phyloP scores from a whole-genome alignment of 108 stramenopile species.

The Ochromonas danica region DNA sequence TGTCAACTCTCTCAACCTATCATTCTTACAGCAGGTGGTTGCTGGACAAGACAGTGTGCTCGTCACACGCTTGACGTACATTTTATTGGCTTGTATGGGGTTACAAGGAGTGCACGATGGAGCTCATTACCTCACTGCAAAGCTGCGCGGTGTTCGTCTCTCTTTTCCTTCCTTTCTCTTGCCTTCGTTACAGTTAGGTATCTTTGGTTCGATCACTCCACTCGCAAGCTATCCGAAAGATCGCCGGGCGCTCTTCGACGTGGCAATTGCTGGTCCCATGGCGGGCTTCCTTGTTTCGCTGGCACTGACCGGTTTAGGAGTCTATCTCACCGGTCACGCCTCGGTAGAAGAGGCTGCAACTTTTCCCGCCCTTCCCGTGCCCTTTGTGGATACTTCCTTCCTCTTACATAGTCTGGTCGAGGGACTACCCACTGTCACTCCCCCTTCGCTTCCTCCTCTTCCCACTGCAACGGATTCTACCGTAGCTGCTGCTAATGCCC shows the following conservation, averaged over 20 bases:
- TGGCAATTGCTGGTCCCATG: conserved; percentile 28
- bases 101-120: neutral
- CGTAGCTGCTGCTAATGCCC: neutral
- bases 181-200: neutral
- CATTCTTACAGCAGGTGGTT: neutral
- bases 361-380: neutral
- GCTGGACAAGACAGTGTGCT: neutral
- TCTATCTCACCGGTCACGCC: neutral
- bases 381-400: neutral
- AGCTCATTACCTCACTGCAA: neutral
- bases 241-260: neutral
- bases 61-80: neutral
- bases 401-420: neutral
- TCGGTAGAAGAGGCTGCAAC: neutral
- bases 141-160: neutral
- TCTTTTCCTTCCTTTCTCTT: neutral
- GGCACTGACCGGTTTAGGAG: neutral
- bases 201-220: neutral
- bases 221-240: neutral
- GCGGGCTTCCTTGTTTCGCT: neutral
- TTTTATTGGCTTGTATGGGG: neutral
- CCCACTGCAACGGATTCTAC: neutral
- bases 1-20: neutral
- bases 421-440: neutral
- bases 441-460: neutral